phyloP scores from a whole-genome alignment of 2,329 filamentous ascomycete genomes.

The Thielaviopsis euricoi region DNA sequence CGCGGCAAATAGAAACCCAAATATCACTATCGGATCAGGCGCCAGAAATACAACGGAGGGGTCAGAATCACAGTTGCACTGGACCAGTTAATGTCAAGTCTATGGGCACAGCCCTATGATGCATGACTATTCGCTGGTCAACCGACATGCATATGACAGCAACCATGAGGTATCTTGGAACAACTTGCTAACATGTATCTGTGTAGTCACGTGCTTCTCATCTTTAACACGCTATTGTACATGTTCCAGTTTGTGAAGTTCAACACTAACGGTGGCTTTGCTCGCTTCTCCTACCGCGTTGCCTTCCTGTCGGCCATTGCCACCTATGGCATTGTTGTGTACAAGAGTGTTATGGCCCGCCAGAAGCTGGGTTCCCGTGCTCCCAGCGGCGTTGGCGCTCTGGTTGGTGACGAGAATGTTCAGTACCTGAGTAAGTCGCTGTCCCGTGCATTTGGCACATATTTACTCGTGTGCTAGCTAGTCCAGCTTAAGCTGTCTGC shows the following conservation, averaged over 20 bases:
- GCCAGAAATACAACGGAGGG: neutral
- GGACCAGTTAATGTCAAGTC: neutral
- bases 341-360: slow-evolving; percentile 86
- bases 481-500: too few relatives aligned
- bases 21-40: neutral
- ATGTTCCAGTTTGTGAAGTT: slow-evolving; percentile 72
- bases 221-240: slow-evolving; percentile 72
- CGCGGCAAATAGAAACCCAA: neutral
- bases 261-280: slow-evolving; percentile 66
- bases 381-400: slow-evolving; percentile 41
- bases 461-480: too few relatives aligned
- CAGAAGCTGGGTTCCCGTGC: slow-evolving; percentile 54
- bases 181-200: neutral
- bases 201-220: slow-evolving; percentile 64
- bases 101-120: neutral
- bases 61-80: neutral
- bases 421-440: slow-evolving; percentile 73
- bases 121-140: neutral
- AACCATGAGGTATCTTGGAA: neutral
- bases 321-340: slow-evolving; percentile 96
- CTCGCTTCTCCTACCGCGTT: slow-evolving; percentile 71
- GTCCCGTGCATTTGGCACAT: neutral
- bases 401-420: slow-evolving; percentile 84
- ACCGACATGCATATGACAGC: neutral
- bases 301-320: slow-evolving; percentile 78